Evolutionary conservation across 1,284 basidiomycete species (phyloP), one percentile per base, ranked within the genome.

Genomic region (Cystobasidiaceae sp.): DNA sequence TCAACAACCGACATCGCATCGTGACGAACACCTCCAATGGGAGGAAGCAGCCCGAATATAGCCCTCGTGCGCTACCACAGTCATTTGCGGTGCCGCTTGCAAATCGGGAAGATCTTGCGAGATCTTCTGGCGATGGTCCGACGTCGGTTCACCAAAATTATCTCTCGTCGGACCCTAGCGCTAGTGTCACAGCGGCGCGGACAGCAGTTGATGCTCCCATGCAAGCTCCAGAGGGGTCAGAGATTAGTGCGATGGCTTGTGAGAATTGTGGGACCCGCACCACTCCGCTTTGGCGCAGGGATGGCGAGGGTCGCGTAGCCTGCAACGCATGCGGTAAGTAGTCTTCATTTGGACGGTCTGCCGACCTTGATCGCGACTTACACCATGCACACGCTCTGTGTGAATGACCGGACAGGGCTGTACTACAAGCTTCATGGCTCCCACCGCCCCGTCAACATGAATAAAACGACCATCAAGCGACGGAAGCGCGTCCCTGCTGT

Each of bases 351-450:
- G 27, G 76, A 54, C 67, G n/a, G n/a, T n/a, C n/a, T 74, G 70
- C 71, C 74, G 74, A 76, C 73, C 67, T 72, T 68, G 43, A 15
- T 17, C 28, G 39, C 27, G 28, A 41, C 57, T 28, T 57, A 69
- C 73, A 72, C 71, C 23, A 15, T 50, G 49, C n/a, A 17, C 27
- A 55, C 25, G 23, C 25, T 57, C n/a, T n/a, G n/a, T n/a, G n/a
- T n/a, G n/a, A 17, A 8, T 27, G 15, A 30, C 8, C 13, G 37
- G 44, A 39, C 76, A 94, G 91, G 93, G 67, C 84, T 98, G 4
- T 98, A 97, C 80, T 93, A 93, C 82, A 98, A 98, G 79, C 83
- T 98, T 11, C 94, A 98, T 80, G 92, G 93, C 64, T 92, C 90
- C 0, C 93, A 97, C 73, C 86, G 94, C 45, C 94, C 94, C 33